A percentile compares a stretch with the other conserved stretches of the same genome.
These are phyloP conservation scores for Geosmithia putterillii DNA, from an alignment of 2,329 filamentous ascomycete genomes.

Conservation along the genomic window DNA sequence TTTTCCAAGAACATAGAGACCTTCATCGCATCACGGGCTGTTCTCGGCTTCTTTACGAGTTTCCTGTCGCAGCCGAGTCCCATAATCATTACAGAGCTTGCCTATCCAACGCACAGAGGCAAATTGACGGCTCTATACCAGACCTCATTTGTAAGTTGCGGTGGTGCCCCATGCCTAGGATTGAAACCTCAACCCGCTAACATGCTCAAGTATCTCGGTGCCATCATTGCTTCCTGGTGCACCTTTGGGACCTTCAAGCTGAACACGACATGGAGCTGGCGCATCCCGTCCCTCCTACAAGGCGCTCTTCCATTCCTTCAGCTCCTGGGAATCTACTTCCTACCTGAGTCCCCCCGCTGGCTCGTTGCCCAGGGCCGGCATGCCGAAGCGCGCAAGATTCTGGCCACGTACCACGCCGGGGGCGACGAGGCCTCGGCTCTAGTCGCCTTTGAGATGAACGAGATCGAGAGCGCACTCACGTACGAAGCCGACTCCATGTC, in stretches of 20 bases:
- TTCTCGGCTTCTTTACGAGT: no score
- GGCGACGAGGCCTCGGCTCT: slow-evolving; percentile 27
- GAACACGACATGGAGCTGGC: slow-evolving; percentile 31
- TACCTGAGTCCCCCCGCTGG: slow-evolving; percentile 50
- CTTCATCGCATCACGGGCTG: no score
- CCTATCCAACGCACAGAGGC: no score
- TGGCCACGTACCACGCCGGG: slow-evolving; percentile 40
- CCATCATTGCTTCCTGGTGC: slow-evolving; percentile 5
- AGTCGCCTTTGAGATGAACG: slow-evolving; percentile 32
- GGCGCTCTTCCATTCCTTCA: slow-evolving; percentile 28
- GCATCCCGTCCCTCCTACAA: slow-evolving; percentile 40
- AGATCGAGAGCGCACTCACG: slow-evolving; percentile 34
- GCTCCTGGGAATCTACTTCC: slow-evolving; percentile 31
- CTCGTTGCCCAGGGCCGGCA: slow-evolving; percentile 36
- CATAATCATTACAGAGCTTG: no score
- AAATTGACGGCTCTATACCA: no score
- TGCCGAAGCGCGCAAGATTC: slow-evolving; percentile 35
- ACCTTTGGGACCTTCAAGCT: slow-evolving; percentile 10
- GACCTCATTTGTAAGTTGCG: no score
- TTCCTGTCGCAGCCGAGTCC: no score
- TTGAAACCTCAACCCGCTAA: no score
- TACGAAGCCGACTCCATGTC: slow-evolving; percentile 29
- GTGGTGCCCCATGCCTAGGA: no score
- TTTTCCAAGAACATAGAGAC: no score
- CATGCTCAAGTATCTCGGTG: no score